Base-by-base conservation (phyloP, 2,329 filamentous ascomycete species). In the Paecilomyces variotii region DNA sequence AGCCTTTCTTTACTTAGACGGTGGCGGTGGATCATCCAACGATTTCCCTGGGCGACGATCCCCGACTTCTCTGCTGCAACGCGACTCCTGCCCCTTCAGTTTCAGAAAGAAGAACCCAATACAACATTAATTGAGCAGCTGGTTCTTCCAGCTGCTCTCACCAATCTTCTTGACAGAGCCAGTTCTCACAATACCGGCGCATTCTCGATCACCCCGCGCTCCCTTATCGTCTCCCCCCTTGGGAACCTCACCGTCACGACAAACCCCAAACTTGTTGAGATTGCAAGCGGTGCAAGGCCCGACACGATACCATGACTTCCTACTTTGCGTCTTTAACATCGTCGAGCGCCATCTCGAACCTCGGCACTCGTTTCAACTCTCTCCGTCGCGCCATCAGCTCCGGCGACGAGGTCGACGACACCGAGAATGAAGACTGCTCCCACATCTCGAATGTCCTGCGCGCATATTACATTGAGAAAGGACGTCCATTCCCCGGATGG, bases 381-480 rank as follows among this genome's bases (percentile, higher is more conserved):
- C 76, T 86, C 57, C 82, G 82, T 45, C 81, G 75, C 27, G 73
- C 73, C 50, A 75, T 77, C 63, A 72, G 72, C 28, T 68, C 72
- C 10, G 72, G 73, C 60, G 74, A 77, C 58, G 74, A 76, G 61
- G 68, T 65, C 39, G 75, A 77, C 62, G 75, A 77, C 64, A 74
- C 76, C 1, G 76, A 79, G 49, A 72, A 77, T 61, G 78, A 95
- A 76, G 92, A 97, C 78, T 91, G 96, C 78, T 95, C 91, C 2
- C 91, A 97, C 78, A 89, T 97, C 69, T 95, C 90, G 76, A 90
- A 94, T 68, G 91, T 96, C 35, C 85, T 99, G 27, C 89, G 94
- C 68, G 88, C 86, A 67, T 96, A 97, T 82, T 97, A 99, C 80
- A 84, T 81, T 56, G 92, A 97, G 74, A 94, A 95, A 70, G 89